Conservation (phyloP, 495 filamentous ascomycete genomes). For the Glarea lozoyensis region DNA sequence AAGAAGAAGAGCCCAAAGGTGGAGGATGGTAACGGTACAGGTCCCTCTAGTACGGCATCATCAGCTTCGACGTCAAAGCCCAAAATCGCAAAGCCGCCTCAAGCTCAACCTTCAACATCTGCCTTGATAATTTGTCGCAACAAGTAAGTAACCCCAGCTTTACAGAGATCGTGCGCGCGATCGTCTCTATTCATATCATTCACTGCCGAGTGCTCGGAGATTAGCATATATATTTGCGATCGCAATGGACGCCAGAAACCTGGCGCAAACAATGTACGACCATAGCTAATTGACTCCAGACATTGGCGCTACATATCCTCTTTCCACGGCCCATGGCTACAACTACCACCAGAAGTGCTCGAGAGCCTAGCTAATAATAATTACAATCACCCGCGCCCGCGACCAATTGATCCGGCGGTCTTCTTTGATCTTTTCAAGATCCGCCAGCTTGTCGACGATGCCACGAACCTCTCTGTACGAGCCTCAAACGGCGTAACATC, state of each 20-base stretch:
- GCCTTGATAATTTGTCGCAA: constrained; percentile 63
- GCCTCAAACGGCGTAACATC: constrained; percentile 63
- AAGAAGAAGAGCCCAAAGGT: constrained; percentile 38
- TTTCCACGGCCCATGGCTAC: constrained; percentile 81
- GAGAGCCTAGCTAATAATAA: constrained; percentile 70
- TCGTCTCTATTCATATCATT: too few species aligned
- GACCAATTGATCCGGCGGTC: constrained; percentile 68
- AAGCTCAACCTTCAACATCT: constrained; percentile 39
- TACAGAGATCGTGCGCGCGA: too few species aligned
- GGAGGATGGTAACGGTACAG: constrained; percentile 17
- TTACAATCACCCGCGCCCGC: constrained; percentile 64
- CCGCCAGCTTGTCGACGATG: constrained; percentile 65
- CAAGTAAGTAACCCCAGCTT: constrained; percentile 40
- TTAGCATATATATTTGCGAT: too few species aligned
- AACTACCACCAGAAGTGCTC: constrained; percentile 72
- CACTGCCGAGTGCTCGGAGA: too few species aligned
- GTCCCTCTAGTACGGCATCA: constrained; percentile 16
- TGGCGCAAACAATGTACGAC: background rate
- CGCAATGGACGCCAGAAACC: background rate
- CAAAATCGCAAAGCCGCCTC: constrained; percentile 24
- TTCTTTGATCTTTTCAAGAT: constrained; percentile 81
- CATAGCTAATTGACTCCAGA: constrained; percentile 29
- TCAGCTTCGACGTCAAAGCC: constrained; percentile 17
- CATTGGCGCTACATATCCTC: constrained; percentile 80
- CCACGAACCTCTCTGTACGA: constrained; percentile 65